Evolutionary conservation across 176 grass and related monocot genomes (phyloP), one percentile per base, ranked within the genome.

Genomic region (Miscanthus lutarioriparius): DNA sequence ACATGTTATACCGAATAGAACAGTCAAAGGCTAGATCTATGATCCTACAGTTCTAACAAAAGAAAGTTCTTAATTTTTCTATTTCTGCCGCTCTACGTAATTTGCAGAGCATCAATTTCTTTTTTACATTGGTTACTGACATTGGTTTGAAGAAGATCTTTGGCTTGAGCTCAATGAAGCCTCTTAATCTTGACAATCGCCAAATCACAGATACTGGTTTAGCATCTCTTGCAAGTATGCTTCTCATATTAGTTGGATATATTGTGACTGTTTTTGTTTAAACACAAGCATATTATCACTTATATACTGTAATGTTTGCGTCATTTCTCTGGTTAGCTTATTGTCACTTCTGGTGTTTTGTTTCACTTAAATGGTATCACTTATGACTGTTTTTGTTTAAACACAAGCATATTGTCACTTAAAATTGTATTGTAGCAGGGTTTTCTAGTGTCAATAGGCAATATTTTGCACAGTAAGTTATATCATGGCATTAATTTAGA

Each of bases 131-230:
- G 81, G 84, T 95, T 81, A 90, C 80, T 15, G 96, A 92, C 49
- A 78, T 66, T 76, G 88, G 96, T 68, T 87, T 98, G 85, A 95
- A 89, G 76, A 73, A n/a, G n/a, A n/a, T 95, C 78, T 84, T 89
- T 87, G 83, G 87, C 61, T 82, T 98, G 78, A 93, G 75, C 54
- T 90, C 86, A 19, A 76, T 95, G 7, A 92, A 79, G 87, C 92
- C 83, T 17, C 89, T 98, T 44, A 98, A 98, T 94, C 89, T 98
- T 63, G 96, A 98, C 82, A 91, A 90, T 87, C 85, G 73, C 63
- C 77, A 92, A 76, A 92, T 98, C 83, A 98, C 96, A 78, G 91
- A 98, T 85, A 73, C 80, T 79, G 96, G 93, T n/a, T 74, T 98
- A 77, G 85, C 87, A 33, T 83, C 93, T 88, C 81, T 98, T 90